Evolutionary conservation across 139 green algal species (phyloP), one percentile per base, ranked within the genome.

Genomic region (Chlamydomonas sp.): DNA sequence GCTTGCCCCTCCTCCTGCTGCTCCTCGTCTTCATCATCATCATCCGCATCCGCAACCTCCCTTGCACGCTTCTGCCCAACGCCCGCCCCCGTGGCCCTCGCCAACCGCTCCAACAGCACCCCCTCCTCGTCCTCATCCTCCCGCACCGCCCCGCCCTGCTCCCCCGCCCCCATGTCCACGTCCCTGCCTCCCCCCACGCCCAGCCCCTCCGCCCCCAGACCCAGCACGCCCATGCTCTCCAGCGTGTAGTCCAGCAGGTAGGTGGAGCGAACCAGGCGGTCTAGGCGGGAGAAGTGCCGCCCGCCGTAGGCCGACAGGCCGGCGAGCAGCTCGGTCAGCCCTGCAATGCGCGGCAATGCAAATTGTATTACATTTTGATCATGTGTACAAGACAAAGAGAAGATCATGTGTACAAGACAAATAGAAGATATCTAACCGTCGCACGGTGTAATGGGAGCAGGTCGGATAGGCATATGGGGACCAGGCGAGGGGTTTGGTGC

Each of bases 231-330:
- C 94, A 98, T 97, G 61, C 90, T 84, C 57, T 90, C 92, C 63
- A 99, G 90, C 1, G 95, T 96, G 90, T 97, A 98, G 85, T 99
- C 97, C 3, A 99, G 86, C 18, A 99, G 80, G 92, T 93, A 98
- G 17, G 94, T 95, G 80, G 93, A 93, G 14, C 94, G 90, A 8
- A 86, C 63, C 85, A 99, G 92, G 1, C 96, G 94, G 85, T 98
- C 95, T 17, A 98, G 80, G 4, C 97, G 94, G 0, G 88, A 58
- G 63, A 85, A 89, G 90, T 99, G 97, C 71, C 97, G 95, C 88
- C 95, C 84, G 15, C 93, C 97, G 93, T 99, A 99, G 2, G 95
- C 91, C 68, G 91, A 58, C 81, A 99, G 87, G 1, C 87, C 96
- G 10, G 97, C 96, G 16, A 99, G 71, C n/a, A 99, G 72, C 17